Conservation (phyloP, 116 monocot species). For the Cymodocea nodosa region DNA sequence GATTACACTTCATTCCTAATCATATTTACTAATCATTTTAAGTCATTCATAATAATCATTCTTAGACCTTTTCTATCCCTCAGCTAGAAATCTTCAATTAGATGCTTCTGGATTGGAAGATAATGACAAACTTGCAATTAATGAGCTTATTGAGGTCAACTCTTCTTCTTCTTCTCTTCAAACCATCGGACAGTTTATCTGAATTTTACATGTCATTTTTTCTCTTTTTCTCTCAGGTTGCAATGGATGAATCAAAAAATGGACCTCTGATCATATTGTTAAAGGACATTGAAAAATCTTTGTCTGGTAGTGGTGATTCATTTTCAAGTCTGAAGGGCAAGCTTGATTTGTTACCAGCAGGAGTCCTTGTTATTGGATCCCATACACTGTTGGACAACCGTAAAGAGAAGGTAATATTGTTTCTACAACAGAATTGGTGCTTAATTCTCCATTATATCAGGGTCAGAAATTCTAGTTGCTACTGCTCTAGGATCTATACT, state of each 20-base stretch:
- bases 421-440: not conserved
- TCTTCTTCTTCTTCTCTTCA: not conserved
- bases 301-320: constrained; percentile 43
- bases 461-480: not conserved
- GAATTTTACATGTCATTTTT: not conserved
- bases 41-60: no score
- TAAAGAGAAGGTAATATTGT: constrained; percentile 65
- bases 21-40: no score
- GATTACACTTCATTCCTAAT: not conserved
- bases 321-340: constrained; percentile 43
- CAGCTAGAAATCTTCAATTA: constrained; percentile 71
- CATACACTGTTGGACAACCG: constrained; percentile 73
- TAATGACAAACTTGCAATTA: constrained; percentile 58
- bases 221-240: constrained; percentile 27
- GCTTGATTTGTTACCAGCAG: constrained; percentile 50
- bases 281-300: constrained; percentile 66
- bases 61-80: not conserved
- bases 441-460: not conserved
- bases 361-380: constrained; percentile 68
- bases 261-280: constrained; percentile 50
- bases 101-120: constrained; percentile 56
- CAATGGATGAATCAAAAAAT: constrained; percentile 57
- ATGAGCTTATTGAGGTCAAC: constrained; percentile 63
- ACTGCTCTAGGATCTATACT: not conserved
- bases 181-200: not conserved